Base-by-base conservation (phyloP, 352 stramenopile species). In the Pythium aquatile region DNA sequence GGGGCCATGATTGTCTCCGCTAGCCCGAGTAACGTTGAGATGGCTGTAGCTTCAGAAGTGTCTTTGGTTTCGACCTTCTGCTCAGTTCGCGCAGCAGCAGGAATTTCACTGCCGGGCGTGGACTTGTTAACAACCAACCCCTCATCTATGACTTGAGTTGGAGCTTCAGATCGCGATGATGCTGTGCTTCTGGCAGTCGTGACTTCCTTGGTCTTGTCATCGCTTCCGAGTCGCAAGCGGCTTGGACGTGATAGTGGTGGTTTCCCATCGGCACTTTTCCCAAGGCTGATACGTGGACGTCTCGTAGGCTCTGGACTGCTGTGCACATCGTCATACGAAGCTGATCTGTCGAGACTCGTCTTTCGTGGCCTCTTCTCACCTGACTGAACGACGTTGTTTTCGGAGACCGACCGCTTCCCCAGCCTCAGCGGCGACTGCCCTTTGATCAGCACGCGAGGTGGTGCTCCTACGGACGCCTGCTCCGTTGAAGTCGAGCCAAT, bases 311-410 rank as follows among this genome's bases (percentile, higher is more conserved):
- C 63, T 9, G 63, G 63, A 13, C 44, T 44, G 11, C 44, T 35
- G 11, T 61, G 40, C 2, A 55, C 49, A n/a, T 69, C 63, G 24
- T 40, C 58, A 24, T 51, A 69, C 7, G 64, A 70, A 16, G 52
- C 52, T 9, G 58, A 64, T 3, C 63, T 30, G 5, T 69, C 63
- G 10, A 62, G 20, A 54, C 40, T 56, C 14, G 39, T 29, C 13
- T 47, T 54, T 32, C 39, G 44, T 0, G 64, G 35, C 17, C n/a
- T 47, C 24, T 28, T 51, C n/a, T 69, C 63, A 39, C 65, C 55
- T 9, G 55, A n/a, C 17, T 57, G 63, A 1, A 37, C 33, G 2
- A 56, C 37, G 5, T 28, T 39, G 3, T 26, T 58, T 49, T 70
- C 58, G 0, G 64, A 70, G 1, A 58, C 35, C 0, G 65, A 72